Evolutionary conservation across 179 eudicot species (phyloP).

Genomic region (Drosera spatulata): DNA sequence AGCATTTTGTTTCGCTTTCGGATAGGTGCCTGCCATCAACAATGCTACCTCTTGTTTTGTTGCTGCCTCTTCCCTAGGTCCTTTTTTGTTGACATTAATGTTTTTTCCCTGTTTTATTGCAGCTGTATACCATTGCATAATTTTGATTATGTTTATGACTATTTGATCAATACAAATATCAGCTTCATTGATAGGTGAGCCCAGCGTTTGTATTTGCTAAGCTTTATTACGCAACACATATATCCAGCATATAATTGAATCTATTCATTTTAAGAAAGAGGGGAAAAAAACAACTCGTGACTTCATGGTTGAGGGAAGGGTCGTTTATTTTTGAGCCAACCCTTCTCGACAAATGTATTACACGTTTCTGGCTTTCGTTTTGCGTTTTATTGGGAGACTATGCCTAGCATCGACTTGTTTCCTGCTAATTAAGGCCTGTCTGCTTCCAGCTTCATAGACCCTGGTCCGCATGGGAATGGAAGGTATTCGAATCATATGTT

Average conservation of each 20-base stretch:
- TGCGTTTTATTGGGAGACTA: no score
- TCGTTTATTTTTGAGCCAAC: no score
- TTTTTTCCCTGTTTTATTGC: conserved; percentile 11
- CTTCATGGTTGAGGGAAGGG: no score
- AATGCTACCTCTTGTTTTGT: background rate
- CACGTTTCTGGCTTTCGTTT: background rate
- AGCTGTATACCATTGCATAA: conserved; percentile 89
- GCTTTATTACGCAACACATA: no score
- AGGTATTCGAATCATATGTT: conserved; percentile 81
- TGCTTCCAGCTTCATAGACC: conserved; percentile 72
- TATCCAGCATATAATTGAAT: no score
- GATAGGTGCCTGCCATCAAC: conserved; percentile 48
- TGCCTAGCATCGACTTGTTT: background rate
- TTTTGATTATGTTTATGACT: conserved; percentile 75
- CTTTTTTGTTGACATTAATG: background rate
- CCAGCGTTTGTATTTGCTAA: background rate
- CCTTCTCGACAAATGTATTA: no score
- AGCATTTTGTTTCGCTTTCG: conserved; percentile 84
- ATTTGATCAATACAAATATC: conserved; percentile 73
- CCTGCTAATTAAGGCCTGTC: background rate
- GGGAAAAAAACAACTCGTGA: no score
- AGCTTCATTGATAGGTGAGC: conserved; percentile 84
- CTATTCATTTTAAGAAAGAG: no score
- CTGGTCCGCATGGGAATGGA: conserved; percentile 94
- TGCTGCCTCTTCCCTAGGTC: background rate